These are phyloP conservation scores for Termitomyces sp. DNA, from an alignment of 768 basidiomycete species.

Conservation along the genomic window DNA sequence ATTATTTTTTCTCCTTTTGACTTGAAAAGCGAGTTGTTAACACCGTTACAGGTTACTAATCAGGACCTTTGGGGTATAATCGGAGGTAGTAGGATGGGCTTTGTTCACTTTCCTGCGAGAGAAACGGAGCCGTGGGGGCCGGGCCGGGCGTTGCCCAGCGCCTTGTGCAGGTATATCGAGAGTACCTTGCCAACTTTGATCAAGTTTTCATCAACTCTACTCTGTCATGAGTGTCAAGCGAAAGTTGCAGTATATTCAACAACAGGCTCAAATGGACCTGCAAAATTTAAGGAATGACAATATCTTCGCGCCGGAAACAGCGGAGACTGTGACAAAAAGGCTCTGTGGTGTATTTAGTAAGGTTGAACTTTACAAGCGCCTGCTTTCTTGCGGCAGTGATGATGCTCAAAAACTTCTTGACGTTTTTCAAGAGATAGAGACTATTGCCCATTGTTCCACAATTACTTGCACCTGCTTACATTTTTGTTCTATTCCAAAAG, in stretches of 20 bases:
- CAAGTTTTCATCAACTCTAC: slow-evolving; percentile 43
- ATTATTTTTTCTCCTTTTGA: slow-evolving; percentile 13
- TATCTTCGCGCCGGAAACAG: too few relatives aligned
- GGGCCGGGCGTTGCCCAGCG: slow-evolving; percentile 62
- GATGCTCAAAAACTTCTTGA: slow-evolving; percentile 4
- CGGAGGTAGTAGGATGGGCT: slow-evolving; percentile 64
- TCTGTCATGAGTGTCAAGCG: slow-evolving; percentile 32
- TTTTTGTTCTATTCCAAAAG: too few relatives aligned
- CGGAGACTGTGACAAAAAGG: not conserved
- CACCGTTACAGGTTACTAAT: slow-evolving; percentile 40
- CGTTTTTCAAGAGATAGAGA: slow-evolving; percentile 2
- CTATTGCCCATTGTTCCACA: not conserved
- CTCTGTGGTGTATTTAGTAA: not conserved
- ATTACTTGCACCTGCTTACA: not conserved
- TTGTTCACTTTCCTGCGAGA: slow-evolving; percentile 59
- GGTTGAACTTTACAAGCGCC: not conserved
- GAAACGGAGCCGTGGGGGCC: slow-evolving; percentile 58
- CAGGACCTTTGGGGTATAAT: slow-evolving; percentile 64
- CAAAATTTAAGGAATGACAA: too few relatives aligned
- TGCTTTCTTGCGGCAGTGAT: not conserved
- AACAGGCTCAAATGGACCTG: not conserved
- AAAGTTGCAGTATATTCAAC: slow-evolving; percentile 19
- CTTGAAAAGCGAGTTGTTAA: not conserved
- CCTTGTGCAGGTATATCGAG: slow-evolving; percentile 57
- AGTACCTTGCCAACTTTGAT: slow-evolving; percentile 57